Conservation (phyloP, 1,284 basidiomycete species). For the Tilletia setariae region DNA sequence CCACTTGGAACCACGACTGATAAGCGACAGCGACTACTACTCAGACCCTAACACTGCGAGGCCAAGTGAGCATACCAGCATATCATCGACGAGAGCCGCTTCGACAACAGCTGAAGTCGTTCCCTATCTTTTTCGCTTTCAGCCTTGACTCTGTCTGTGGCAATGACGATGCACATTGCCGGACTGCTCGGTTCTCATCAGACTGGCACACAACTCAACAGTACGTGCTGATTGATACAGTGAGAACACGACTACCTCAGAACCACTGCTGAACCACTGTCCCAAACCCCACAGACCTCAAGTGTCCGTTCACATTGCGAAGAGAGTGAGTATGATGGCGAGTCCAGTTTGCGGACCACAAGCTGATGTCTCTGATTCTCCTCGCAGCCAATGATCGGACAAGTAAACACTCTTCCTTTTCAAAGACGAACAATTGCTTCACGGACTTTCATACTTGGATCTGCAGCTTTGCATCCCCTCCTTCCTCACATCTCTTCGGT, state of each 20-base stretch:
- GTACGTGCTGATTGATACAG: neutral
- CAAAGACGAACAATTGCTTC: neutral
- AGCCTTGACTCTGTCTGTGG: conserved; percentile 14
- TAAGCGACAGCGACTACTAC: neutral
- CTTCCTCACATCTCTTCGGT: neutral
- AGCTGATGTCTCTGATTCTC: neutral
- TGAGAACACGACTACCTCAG: neutral
- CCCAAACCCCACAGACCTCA: neutral
- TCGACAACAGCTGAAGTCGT: neutral
- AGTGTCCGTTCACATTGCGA: neutral
- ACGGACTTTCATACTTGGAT: neutral
- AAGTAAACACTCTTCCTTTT: neutral
- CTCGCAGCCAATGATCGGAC: neutral
- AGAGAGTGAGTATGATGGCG: neutral
- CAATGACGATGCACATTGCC: conserved; percentile 30
- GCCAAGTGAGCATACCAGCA: conserved; percentile 15
- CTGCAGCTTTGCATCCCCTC: neutral
- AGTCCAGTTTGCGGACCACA: neutral
- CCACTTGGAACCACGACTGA: neutral
- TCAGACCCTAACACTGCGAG: conserved; percentile 18
- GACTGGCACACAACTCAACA: conserved; percentile 30
- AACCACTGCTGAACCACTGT: neutral
- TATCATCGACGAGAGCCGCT: too few species aligned
- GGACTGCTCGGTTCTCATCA: conserved; percentile 37
- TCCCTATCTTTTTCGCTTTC: neutral